Evolutionary conservation across 1,284 basidiomycete species (phyloP), one percentile per base, ranked within the genome.

Genomic region (Tilletiopsis washingtonensis): DNA sequence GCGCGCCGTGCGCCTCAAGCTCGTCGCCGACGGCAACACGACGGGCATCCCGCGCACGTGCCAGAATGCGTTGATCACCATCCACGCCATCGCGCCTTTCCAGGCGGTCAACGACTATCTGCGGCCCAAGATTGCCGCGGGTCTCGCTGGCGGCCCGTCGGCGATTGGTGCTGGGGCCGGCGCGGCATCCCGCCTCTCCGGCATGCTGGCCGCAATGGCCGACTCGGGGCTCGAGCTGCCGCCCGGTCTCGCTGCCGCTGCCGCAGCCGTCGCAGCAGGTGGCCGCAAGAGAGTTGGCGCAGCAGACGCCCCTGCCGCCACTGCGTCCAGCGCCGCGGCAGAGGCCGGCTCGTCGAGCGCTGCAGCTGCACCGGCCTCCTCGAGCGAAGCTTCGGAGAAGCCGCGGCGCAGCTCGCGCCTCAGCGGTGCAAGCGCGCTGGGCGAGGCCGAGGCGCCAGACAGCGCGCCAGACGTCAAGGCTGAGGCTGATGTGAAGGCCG

Each of bases 131-230:
- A 57, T 71, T 15, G 48, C 51, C 45, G 45, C 34, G 17, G 1
- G 84, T 86, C 63, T 83, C 49, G 40, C 45, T 81, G 43, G 79
- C 77, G 56, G 87, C 86, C 71, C 85, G 84, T 87, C 59, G 47
- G n/a, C n/a, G n/a, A n/a, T n/a, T n/a, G 80, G 74, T 29, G 29
- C 45, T 53, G 56, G 45, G 14, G 24, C 44, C 4, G 44, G 38
- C 49, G 43, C 55, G 12, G 49, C 51, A 17, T 83, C 84, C 14
- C 80, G 88, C 12, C 74, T 96, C 12, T 86, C 88, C 3, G 84
- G 85, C 34, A 89, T 96, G 82, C 81, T 97, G 40, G 90, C 91
- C 23, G 86, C 91, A 2, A 79, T 94, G 44, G 84, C 88, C 4
- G 75, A 75, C 3, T 83, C 84, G 1, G 76, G 76, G 48, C 66